Evolutionary conservation across 805 yeast species (phyloP).

Genomic region (Saturnispora zaruensis): DNA sequence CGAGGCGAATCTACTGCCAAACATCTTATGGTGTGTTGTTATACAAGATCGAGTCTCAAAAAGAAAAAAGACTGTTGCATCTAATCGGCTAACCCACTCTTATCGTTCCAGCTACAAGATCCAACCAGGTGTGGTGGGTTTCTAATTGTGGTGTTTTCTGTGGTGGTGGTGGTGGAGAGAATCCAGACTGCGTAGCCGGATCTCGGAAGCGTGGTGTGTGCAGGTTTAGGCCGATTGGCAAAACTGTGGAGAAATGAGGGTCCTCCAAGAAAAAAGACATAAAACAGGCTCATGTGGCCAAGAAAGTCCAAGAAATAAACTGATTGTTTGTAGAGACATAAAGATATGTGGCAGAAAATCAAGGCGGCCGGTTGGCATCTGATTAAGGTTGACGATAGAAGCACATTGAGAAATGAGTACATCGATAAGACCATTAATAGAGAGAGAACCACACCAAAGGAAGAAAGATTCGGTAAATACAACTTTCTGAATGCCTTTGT

Average conservation of each 20-base stretch:
- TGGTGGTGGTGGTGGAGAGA: not conserved
- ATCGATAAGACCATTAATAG: slow-evolving; percentile 13
- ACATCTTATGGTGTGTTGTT: not conserved
- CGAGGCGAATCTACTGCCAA: not conserved
- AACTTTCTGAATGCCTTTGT: slow-evolving; percentile 13
- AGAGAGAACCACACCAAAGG: slow-evolving; percentile 9
- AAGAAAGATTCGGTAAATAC: slow-evolving; percentile 8
- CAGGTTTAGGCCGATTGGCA: not conserved
- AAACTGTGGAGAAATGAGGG: slow-evolving; percentile 1
- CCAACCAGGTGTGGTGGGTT: not conserved
- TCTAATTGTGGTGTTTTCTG: not conserved
- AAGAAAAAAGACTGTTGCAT: not conserved
- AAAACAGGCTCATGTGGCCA: not conserved
- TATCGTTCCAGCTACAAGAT: not conserved
- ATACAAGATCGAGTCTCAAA: not conserved
- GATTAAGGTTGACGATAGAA: slow-evolving; percentile 11
- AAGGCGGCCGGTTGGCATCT: not conserved
- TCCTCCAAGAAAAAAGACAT: not conserved
- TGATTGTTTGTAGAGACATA: not conserved
- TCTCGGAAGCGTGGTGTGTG: not conserved
- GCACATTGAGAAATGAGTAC: slow-evolving; percentile 12
- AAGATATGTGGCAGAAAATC: not conserved
- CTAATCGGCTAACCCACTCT: not conserved
- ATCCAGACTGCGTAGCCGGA: not conserved
- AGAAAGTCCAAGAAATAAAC: not conserved